A percentile compares a stretch with the other conserved stretches of the same genome.
phyloP scores from a whole-genome alignment of 2,329 filamentous ascomycete genomes.

The Cylindrodendrum hubeiense region DNA sequence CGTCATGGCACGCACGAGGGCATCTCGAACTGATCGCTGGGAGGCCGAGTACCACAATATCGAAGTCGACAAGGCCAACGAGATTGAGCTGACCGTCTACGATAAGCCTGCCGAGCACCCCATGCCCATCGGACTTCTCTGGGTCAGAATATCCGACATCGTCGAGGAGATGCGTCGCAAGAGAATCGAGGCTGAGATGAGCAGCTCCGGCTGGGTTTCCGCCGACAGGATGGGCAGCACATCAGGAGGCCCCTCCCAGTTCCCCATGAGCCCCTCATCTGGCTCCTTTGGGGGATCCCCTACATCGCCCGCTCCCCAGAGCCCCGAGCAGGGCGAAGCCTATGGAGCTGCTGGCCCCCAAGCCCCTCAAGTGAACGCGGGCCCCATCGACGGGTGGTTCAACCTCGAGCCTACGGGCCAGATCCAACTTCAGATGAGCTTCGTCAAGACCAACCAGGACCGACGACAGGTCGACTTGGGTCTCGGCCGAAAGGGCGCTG shows the following conservation, averaged over 20 bases:
- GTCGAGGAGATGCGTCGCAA: slow-evolving; percentile 97
- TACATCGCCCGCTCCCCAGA: slow-evolving; percentile 55
- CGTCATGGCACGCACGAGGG: slow-evolving; percentile 87
- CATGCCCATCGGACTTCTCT: slow-evolving; percentile 93
- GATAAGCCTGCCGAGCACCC: slow-evolving; percentile 93
- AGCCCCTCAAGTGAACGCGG: slow-evolving; percentile 63
- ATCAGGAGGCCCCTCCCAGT: slow-evolving; percentile 63
- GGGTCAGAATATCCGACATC: slow-evolving; percentile 97
- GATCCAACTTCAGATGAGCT: slow-evolving; percentile 91
- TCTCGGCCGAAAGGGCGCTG: slow-evolving; percentile 93
- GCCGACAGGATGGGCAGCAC: slow-evolving; percentile 89
- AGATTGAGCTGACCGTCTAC: slow-evolving; percentile 97
- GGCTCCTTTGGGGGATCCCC: slow-evolving; percentile 59
- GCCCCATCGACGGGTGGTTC: slow-evolving; percentile 93
- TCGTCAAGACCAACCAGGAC: slow-evolving; percentile 90
- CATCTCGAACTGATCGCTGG: slow-evolving; percentile 90
- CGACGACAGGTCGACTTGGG: slow-evolving; percentile 87
- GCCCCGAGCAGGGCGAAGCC: slow-evolving; percentile 46
- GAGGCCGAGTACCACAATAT: slow-evolving; percentile 91
- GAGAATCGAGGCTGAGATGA: slow-evolving; percentile 96
- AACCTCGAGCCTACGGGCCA: slow-evolving; percentile 94
- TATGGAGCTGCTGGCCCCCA: slow-evolving; percentile 54
- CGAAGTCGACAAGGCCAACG: slow-evolving; percentile 97
- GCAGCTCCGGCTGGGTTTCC: slow-evolving; percentile 95
- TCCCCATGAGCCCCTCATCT: slow-evolving; percentile 67